A percentile compares a stretch with the other conserved stretches of the same genome.
Conservation (phyloP, 768 basidiomycete species). For the Mrakia blollopis region DNA sequence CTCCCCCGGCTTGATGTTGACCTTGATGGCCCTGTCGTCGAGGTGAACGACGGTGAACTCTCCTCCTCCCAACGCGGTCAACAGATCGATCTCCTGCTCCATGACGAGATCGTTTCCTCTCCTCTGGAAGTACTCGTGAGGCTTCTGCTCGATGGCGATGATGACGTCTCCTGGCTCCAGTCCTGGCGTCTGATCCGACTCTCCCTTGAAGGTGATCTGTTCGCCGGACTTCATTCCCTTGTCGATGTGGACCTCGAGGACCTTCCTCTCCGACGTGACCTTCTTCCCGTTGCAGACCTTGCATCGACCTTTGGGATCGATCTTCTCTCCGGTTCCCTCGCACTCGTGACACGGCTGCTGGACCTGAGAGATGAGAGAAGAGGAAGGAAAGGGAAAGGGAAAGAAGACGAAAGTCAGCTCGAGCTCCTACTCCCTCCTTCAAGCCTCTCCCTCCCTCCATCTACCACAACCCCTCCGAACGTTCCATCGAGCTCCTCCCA, state of each 20-base stretch:
- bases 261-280: constrained; percentile 86
- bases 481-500: background rate
- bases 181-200: constrained; percentile 85
- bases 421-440: background rate
- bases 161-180: constrained; percentile 89
- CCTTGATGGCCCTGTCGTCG: constrained; percentile 81
- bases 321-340: constrained; percentile 86
- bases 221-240: constrained; percentile 95
- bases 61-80: constrained; percentile 90
- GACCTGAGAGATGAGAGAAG: constrained; percentile 60
- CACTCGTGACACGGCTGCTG: constrained; percentile 94
- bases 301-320: constrained; percentile 90
- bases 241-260: constrained; percentile 96
- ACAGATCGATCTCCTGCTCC: constrained; percentile 85
- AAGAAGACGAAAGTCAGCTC: background rate
- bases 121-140: constrained; percentile 80
- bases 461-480: background rate
- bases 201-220: constrained; percentile 79
- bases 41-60: constrained; percentile 84
- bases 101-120: constrained; percentile 79
- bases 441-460: background rate
- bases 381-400: background rate
- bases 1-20: constrained; percentile 78
- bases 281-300: constrained; percentile 92
- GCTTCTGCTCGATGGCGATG: constrained; percentile 88